Percentiles rank a stretch among this genome's conserved stretches.
These are phyloP conservation scores for Colletotrichum limetticola DNA, from an alignment of 2,329 filamentous ascomycete species.

Conservation along the genomic window DNA sequence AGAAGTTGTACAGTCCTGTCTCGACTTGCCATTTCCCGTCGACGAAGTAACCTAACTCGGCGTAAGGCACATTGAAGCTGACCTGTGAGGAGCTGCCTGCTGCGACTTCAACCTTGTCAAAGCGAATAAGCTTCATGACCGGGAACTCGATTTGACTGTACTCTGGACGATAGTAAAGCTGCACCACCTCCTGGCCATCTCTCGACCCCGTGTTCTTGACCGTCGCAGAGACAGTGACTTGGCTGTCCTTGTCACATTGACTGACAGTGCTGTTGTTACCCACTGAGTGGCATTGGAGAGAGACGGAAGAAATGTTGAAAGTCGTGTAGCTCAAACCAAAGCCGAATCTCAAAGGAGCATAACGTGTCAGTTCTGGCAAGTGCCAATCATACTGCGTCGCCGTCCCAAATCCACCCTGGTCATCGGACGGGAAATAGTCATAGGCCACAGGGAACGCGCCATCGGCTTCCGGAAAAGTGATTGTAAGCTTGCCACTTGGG, in stretches of 20 bases:
- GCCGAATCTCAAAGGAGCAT: slow-evolving; percentile 66
- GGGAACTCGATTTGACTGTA: slow-evolving; percentile 50
- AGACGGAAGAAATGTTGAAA: slow-evolving; percentile 60
- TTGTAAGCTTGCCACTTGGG: slow-evolving; percentile 54
- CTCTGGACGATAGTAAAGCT: slow-evolving; percentile 53
- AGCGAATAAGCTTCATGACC: slow-evolving; percentile 61
- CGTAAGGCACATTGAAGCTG: slow-evolving; percentile 43
- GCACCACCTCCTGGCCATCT: slow-evolving; percentile 46
- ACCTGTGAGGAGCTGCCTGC: slow-evolving; percentile 50
- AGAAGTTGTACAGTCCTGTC: slow-evolving; percentile 43
- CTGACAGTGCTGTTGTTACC: slow-evolving; percentile 43
- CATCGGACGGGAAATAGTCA: slow-evolving; percentile 71
- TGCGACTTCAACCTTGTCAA: slow-evolving; percentile 55
- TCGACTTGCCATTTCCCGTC: slow-evolving; percentile 39
- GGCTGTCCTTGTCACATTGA: neutral
- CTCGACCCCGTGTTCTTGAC: slow-evolving; percentile 58
- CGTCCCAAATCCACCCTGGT: slow-evolving; percentile 67
- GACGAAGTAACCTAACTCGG: slow-evolving; percentile 44
- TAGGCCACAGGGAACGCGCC: slow-evolving; percentile 71
- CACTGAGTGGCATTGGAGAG: neutral
- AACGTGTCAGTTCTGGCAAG: slow-evolving; percentile 48
- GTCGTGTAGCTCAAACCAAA: slow-evolving; percentile 74
- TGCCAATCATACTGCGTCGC: slow-evolving; percentile 65
- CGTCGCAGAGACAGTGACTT: slow-evolving; percentile 54
- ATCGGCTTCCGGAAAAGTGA: slow-evolving; percentile 59